Conservation (phyloP, 2,329 filamentous ascomycete species). For the Venturiaceae sp. region DNA sequence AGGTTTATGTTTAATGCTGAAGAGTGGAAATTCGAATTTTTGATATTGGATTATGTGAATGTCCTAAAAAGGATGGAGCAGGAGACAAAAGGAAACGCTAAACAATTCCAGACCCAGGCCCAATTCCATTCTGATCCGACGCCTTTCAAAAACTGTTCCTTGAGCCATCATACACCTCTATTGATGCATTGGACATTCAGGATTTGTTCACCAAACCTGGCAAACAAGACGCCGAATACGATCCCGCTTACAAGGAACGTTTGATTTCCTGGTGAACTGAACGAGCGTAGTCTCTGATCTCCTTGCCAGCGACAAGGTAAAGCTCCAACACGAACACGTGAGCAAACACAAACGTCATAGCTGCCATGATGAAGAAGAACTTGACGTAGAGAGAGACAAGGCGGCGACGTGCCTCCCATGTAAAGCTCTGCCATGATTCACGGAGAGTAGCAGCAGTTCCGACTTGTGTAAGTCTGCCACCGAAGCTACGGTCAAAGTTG, state of each 20-base stretch:
- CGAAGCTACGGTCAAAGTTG: slow-evolving; percentile 81
- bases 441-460: slow-evolving; percentile 62
- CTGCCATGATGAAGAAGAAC: slow-evolving; percentile 43
- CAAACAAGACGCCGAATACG: not conserved
- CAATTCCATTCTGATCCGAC: not conserved
- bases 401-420: slow-evolving; percentile 60
- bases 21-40: not conserved
- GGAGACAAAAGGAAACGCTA: not conserved
- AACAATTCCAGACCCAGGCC: not conserved
- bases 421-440: slow-evolving; percentile 74
- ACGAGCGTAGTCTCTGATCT: not conserved
- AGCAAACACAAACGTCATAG: not conserved
- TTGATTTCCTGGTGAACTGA: not conserved
- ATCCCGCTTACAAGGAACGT: not conserved
- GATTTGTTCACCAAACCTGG: not conserved
- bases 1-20: not conserved
- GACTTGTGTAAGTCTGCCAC: slow-evolving; percentile 41
- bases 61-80: not conserved
- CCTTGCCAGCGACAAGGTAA: not conserved
- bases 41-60: not conserved
- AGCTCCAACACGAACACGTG: slow-evolving; percentile 3
- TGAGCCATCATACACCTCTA: not conserved
- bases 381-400: slow-evolving; percentile 69
- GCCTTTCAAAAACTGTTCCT: not conserved
- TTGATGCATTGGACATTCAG: not conserved